phyloP scores from a whole-genome alignment of 2,329 filamentous ascomycete species.

The Didymella glomerata region DNA sequence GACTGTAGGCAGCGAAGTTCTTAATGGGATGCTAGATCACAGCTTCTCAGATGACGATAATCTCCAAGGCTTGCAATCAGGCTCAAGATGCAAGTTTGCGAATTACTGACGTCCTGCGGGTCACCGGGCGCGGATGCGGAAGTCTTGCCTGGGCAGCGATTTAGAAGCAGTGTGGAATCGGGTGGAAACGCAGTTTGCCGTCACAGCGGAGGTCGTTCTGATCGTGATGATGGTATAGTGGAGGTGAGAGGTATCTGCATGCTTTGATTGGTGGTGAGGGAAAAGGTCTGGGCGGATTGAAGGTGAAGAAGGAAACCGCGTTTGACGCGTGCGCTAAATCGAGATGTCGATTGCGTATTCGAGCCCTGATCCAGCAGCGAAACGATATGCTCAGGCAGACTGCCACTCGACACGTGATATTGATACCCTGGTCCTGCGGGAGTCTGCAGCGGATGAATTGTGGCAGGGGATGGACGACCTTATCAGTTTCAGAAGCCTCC shows the following conservation, averaged over 20 bases:
- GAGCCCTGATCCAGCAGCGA: constrained; percentile 2
- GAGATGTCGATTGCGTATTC: constrained; percentile 1
- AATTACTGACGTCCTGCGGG: constrained; percentile 15
- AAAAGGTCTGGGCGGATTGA: constrained; percentile 3
- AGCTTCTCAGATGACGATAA: constrained; percentile 1
- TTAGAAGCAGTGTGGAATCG: constrained; percentile 2
- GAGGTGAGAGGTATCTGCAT: constrained; percentile 21
- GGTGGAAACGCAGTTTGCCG: constrained; percentile 22
- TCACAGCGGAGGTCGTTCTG: constrained; percentile 22
- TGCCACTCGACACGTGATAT: neutral
- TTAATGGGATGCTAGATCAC: neutral
- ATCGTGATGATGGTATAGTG: constrained; percentile 4
- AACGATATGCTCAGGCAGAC: constrained; percentile 1
- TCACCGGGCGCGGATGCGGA: constrained; percentile 18
- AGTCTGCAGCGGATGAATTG: constrained; percentile 5
- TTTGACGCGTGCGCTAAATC: constrained; percentile 7
- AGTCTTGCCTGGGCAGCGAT: constrained; percentile 21
- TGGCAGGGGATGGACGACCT: neutral
- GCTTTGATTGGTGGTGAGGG: constrained; percentile 17
- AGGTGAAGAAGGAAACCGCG: constrained; percentile 11
- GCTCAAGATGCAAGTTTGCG: constrained; percentile 19
- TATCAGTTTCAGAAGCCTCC: constrained; percentile 20
- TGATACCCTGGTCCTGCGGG: neutral
- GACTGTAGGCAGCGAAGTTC: neutral
- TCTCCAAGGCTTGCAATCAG: constrained; percentile 1